Evolutionary conservation across 2,329 filamentous ascomycete species (phyloP), one percentile per base, ranked within the genome.

Genomic region (Hypomyces perniciosus): DNA sequence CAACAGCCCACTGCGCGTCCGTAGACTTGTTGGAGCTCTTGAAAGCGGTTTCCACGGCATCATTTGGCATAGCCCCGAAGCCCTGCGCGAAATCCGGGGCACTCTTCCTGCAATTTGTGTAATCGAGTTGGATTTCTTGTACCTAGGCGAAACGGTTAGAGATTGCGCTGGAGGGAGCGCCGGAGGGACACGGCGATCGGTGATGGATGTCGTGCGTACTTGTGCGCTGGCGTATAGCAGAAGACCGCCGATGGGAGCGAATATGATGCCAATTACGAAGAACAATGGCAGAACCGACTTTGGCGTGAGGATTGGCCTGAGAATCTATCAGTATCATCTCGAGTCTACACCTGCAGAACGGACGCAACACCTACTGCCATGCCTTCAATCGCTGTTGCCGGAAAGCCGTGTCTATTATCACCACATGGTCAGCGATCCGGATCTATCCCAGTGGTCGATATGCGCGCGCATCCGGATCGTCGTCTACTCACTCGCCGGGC

Each of bases 341-440:
- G 30, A 26, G 29, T 37, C 26, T 37, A 13, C 34, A 33, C 38
- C 30, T 44, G 38, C 44, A 42, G 37, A 37, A 39, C 9, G 7
- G 37, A 20, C 28, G n/a, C 44, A 27, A 39, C 13, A 81, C 90
- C 72, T 77, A 95, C 86, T 99, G 93, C 93, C 93, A 99, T 75
- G 93, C 93, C 74, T 97, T 96, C 70, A 99, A 74, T 66, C 93
- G 85, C 72, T 99, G 93, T 68, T 99, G 93, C 62, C 93, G 83
- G 68, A 97, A 99, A 8, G 93, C 93, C 53, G 92, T 97, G 74
- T 97, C 90, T 95, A 64, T 54, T 45, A 51, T 42, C 41, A 42
- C 50, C 45, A 44, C 35, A 8, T 38, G 5, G 28, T 43, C 48
- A 41, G 29, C 31, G 34, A 39, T 44, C 28, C 48, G 35, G 8